Conservation (phyloP, 2,329 filamentous ascomycete species). For the Fusarium scirpi region DNA sequence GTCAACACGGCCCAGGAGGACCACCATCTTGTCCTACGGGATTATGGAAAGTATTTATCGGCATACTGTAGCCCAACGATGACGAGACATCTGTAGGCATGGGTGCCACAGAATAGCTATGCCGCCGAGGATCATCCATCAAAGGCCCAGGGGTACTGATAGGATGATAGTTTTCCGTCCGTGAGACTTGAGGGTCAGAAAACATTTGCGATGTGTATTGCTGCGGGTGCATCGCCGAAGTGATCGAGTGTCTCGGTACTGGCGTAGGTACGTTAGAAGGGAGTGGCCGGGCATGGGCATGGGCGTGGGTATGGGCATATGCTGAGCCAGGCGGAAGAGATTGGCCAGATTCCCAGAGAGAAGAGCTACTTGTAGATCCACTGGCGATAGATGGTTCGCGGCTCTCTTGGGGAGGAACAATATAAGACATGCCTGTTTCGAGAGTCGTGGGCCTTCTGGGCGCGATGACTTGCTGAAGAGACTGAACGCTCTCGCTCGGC, state of each 20-base stretch:
- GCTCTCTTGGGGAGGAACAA: conserved; percentile 49
- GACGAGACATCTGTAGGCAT: conserved; percentile 39
- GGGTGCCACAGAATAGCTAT: conserved; percentile 42
- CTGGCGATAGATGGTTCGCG: conserved; percentile 52
- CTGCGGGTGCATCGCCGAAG: conserved; percentile 41
- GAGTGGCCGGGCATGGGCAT: conserved; percentile 41
- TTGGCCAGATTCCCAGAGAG: conserved; percentile 51
- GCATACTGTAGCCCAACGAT: conserved; percentile 43
- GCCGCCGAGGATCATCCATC: conserved; percentile 43
- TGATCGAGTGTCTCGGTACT: conserved; percentile 40
- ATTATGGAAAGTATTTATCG: conserved; percentile 44
- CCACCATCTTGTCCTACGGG: conserved; percentile 34
- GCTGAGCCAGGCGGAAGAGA: conserved; percentile 40
- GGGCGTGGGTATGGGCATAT: conserved; percentile 25
- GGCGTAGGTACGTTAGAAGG: conserved; percentile 40
- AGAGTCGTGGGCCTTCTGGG: conserved; percentile 52
- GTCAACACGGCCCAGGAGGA: conserved; percentile 44
- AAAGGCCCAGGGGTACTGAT: conserved; percentile 39
- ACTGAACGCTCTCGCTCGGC: conserved; percentile 47
- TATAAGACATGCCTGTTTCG: conserved; percentile 46
- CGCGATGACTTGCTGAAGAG: conserved; percentile 54
- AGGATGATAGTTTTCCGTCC: conserved; percentile 39
- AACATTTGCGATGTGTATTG: conserved; percentile 43
- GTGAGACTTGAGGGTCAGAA: conserved; percentile 34
- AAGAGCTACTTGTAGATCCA: conserved; percentile 50